Base-by-base conservation (phyloP, 306 rosid species). In the Luffa acutangula region DNA sequence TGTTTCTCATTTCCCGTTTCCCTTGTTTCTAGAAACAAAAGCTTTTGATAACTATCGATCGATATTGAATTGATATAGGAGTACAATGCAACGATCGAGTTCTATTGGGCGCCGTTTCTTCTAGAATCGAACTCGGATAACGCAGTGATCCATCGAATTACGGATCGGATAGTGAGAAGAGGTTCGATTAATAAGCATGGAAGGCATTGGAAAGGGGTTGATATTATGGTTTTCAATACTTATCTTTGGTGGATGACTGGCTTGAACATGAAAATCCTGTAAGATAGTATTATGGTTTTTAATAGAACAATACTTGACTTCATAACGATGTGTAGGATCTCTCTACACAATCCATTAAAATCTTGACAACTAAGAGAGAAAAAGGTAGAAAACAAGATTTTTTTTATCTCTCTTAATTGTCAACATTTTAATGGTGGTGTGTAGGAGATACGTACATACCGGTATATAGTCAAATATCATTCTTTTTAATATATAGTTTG, bases 231-330 rank as follows among this genome's bases (percentile, higher is more conserved):
- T 33, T 90, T 96, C 79, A 96, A 96, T 81, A 90, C 99, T 39
- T 96, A 96, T 70, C 91, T 96, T 59, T 96, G 99, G 99, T 96
- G 99, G 99, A 90, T 96, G 90, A 90, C 97, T 0, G 99, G 97
- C 79, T 82, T 85, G 83, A 80, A 93, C 64, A 91, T 96, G 94
- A 96, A 93, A 72, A 88, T 91, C 49, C 77, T 93, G 99, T 96
- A 85, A 42, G 83, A 52, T 1, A 52, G 5, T 39, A 39, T 39
- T 39, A 39, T 39, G 4, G 42, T 0, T 52, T 52, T 25, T 25
- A 25, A 25, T 25, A 25, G 31, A 25, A 25, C 31, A 25, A 25
- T 25, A 25, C 31, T 25, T 25, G 31, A 25, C 31, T 25, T 25
- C 31, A 25, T 25, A 25, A 25, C 31, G 31, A 25, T 25, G 31